These are phyloP conservation scores for Stagonosporopsis cucurbitacearum DNA, from an alignment of 2,329 filamentous ascomycete genomes.

Conservation along the genomic window DNA sequence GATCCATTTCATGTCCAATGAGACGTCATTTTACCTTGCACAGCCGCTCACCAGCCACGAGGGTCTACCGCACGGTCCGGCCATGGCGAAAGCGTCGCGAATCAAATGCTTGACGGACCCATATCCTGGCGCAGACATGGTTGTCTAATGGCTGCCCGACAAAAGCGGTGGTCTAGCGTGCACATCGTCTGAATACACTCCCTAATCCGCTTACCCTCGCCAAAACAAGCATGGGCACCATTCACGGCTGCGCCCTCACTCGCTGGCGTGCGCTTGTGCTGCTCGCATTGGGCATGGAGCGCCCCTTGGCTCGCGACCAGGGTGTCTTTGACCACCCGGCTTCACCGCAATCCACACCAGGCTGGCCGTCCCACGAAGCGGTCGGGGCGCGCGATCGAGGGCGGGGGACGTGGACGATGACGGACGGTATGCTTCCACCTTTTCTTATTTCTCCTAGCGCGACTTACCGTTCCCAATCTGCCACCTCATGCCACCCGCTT, in stretches of 20 bases:
- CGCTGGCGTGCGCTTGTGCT: constrained; percentile 27
- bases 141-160: constrained; percentile 29
- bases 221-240: constrained; percentile 32
- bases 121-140: constrained; percentile 21
- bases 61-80: constrained; percentile 21
- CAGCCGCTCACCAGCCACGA: constrained; percentile 40
- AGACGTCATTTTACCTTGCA: constrained; percentile 14
- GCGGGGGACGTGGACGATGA: constrained; percentile 41
- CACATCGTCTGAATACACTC: constrained; percentile 28
- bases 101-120: constrained; percentile 27
- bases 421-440: constrained; percentile 35
- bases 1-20: constrained; percentile 25
- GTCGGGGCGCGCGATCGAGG: constrained; percentile 49
- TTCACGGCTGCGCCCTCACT: constrained; percentile 27
- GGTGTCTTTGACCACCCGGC: constrained; percentile 25
- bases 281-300: constrained; percentile 31
- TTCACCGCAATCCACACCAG: constrained; percentile 45
- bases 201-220: constrained; percentile 41
- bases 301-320: constrained; percentile 30
- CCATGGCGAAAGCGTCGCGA: constrained; percentile 34
- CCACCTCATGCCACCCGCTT: constrained; percentile 43
- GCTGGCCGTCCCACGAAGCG: constrained; percentile 39
- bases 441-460: constrained; percentile 49
- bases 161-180: constrained; percentile 41
- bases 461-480: constrained; percentile 43